Evolutionary conservation across 441 rosid genomes (phyloP).

Genomic region (Rhodomyrtus psidioides): DNA sequence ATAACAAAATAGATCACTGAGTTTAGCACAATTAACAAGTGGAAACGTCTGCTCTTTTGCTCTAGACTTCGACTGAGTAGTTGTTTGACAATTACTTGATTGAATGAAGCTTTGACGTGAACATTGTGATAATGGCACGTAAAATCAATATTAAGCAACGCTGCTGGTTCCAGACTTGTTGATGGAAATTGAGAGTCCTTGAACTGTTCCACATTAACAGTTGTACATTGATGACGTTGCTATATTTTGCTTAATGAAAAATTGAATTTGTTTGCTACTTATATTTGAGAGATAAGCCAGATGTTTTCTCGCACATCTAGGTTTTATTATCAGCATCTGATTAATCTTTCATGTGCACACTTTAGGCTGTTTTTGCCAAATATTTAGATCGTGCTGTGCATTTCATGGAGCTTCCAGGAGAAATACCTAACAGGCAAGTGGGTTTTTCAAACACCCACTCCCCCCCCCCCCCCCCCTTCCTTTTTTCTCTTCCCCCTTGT

Average conservation of each 20-base stretch:
- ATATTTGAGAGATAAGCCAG: neutral
- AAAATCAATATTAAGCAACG: neutral
- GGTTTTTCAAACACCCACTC: neutral
- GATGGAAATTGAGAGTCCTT: neutral
- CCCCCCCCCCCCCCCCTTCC: neutral
- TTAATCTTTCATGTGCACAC: conserved; percentile 1
- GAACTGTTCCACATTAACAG: neutral
- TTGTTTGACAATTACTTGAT: neutral
- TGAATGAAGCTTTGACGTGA: neutral
- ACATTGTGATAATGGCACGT: neutral
- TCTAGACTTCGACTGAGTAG: neutral
- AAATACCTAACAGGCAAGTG: conserved; percentile 94
- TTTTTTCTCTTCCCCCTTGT: neutral
- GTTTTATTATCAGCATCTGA: neutral
- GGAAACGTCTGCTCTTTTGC: neutral
- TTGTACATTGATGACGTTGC: neutral
- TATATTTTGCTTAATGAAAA: neutral
- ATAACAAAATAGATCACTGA: neutral
- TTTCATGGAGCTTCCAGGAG: conserved; percentile 99
- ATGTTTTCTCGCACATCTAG: neutral
- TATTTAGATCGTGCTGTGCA: conserved; percentile 89
- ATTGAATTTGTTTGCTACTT: neutral
- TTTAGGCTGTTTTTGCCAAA: conserved; percentile 80
- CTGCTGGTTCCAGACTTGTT: neutral
- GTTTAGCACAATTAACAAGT: neutral